Evolutionary conservation across 2,329 filamentous ascomycete species (phyloP), one percentile per base, ranked within the genome.

Genomic region (Beauveria brongniartii): DNA sequence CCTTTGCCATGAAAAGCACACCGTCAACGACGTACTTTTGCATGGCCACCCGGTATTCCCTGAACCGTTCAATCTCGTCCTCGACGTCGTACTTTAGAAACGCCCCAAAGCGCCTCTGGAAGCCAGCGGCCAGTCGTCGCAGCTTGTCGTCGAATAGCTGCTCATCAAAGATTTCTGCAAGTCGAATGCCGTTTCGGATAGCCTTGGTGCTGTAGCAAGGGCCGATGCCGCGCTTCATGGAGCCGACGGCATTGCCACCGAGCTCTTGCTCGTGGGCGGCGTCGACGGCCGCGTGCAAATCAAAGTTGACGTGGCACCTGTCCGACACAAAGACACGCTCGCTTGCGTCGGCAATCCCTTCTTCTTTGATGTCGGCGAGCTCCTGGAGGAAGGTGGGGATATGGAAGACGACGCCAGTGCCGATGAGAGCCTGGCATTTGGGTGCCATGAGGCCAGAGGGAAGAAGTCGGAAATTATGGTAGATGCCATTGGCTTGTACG

Each of bases 111-210:
- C 86, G 77, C 74, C 86, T 85, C 76, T 84, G 80, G 74, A 82
- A 89, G n/a, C 82, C 83, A 7, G 73, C 67, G 16, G 81, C 85
- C 56, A 91, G 73, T 18, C 77, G 74, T 48, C 85, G 78, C 58
- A 90, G 73, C 72, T 87, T 87, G 47, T 73, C 69, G 73, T 89
- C 87, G 66, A 91, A 89, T 10, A 78, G 69, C 48, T 80, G 75
- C 71, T 85, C 80, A 68, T 87, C 78, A 69, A 89, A 89, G 64
- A 90, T 77, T 61, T 90, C 86, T 62, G 80, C 78, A 52, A 91
- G 73, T 54, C 82, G 79, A 60, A 91, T 78, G 54, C 86, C 87
- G 64, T 78, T 87, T 64, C 88, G 76, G 14, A 82, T 61, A 9
- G 67, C 63, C 52, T 63, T 65, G 60, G 64, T 65, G 58, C 64